Evolutionary conservation across 1,284 basidiomycete species (phyloP), one percentile per base, ranked within the genome.

Genomic region (Cutaneotrichosporon curvatum): DNA sequence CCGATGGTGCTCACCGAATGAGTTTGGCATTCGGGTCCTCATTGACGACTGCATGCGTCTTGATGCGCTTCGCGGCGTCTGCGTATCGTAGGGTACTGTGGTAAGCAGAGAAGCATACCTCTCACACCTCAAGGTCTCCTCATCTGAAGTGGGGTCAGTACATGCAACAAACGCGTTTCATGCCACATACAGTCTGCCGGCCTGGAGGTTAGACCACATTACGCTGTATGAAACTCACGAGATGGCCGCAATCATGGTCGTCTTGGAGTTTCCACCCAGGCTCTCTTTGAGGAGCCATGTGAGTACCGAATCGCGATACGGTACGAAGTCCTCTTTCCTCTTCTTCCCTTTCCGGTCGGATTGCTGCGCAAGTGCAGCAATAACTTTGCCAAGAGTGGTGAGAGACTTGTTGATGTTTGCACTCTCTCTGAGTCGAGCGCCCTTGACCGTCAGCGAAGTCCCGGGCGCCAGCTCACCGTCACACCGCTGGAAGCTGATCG

Each of bases 1-100:
- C 14, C 12, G 23, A 12, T n/a, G 10, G 2, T 11, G 56, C 59
- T 12, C 43, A 61, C 59, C 63, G 50, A 46, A 97, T 92, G 47
- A 97, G 83, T 75, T 90, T 96, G 65, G 94, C 94, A 64, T 97
- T 98, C 16, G 95, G 92, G 77, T 98, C 94, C 73, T 98, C 94
- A 71, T 98, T 98, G 60, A 98, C 87, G 43, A 97, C 82, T 15
- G 94, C 94, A 76, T 97, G 95, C 73, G 97, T 98, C 82, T 94
- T 95, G 76, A 98, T 98, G 81, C 94, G 95, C 83, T 98, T 98
- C 21, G 94, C 92, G 67, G 79, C 89, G 75, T 97, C 92, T 56
- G 94, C 95, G 72, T 98, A 98, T 3, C 94, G 83, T 48, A 72
- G 47, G 5, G 68, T 70, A 38, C 63, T 63, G 45, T 33, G 18